A percentile compares a stretch with the other conserved stretches of the same genome.
Evolutionary conservation across 1,284 basidiomycete genomes (phyloP).

Genomic region (Pseudozyma sp.): DNA sequence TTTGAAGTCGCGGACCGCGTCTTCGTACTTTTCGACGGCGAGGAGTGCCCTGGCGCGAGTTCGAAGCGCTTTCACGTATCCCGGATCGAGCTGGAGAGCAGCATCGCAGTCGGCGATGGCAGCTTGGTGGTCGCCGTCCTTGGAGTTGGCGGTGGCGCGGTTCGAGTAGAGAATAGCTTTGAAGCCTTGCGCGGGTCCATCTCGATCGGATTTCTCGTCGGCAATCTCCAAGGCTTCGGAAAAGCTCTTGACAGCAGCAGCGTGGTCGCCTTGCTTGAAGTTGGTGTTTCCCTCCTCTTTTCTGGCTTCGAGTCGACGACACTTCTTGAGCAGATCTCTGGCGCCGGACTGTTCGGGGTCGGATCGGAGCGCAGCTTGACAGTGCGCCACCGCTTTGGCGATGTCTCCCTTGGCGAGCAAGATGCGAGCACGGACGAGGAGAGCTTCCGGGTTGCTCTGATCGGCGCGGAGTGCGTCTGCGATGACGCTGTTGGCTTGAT

Average conservation of each 20-base stretch:
- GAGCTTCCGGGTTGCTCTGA: slow-evolving; percentile 80
- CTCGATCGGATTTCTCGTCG: slow-evolving; percentile 42
- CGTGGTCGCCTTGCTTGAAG: slow-evolving; percentile 77
- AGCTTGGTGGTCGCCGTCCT: slow-evolving; percentile 77
- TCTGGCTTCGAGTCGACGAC: slow-evolving; percentile 80
- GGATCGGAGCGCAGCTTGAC: slow-evolving; percentile 78
- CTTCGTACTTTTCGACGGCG: slow-evolving; percentile 80
- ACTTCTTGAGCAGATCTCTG: slow-evolving; percentile 78
- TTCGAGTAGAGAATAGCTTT: slow-evolving; percentile 82
- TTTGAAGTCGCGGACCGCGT: slow-evolving; percentile 81
- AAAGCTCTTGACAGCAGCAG: slow-evolving; percentile 76
- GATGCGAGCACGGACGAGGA: slow-evolving; percentile 82
- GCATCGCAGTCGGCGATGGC: slow-evolving; percentile 79
- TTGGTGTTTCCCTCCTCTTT: slow-evolving; percentile 85
- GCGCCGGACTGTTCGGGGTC: slow-evolving; percentile 83
- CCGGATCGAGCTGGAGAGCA: slow-evolving; percentile 76
- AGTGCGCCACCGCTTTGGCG: slow-evolving; percentile 78
- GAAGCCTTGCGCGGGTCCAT: slow-evolving; percentile 58
- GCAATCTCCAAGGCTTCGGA: slow-evolving; percentile 55
- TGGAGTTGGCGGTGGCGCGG: slow-evolving; percentile 81
- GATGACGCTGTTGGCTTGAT: slow-evolving; percentile 56
- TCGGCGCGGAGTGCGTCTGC: slow-evolving; percentile 81
- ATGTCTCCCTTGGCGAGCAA: slow-evolving; percentile 81
- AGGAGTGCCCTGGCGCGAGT: slow-evolving; percentile 84
- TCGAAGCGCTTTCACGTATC: slow-evolving; percentile 84